Evolutionary conservation across 2,329 filamentous ascomycete species (phyloP).

Genomic region (Nemania sp.): DNA sequence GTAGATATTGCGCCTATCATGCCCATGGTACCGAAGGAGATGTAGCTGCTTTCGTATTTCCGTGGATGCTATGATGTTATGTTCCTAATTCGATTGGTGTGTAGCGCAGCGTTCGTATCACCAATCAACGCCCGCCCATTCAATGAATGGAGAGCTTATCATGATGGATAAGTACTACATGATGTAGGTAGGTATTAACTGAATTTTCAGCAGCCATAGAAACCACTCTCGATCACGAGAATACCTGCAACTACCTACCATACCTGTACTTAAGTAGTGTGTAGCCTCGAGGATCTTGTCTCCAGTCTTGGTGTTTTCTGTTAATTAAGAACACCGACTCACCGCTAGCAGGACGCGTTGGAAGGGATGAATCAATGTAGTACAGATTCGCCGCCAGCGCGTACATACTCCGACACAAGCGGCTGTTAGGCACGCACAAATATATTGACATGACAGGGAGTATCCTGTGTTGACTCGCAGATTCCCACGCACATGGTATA

Average conservation of each 20-base stretch:
- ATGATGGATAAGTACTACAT: too few species aligned
- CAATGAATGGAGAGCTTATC: background rate
- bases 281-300: background rate
- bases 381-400: background rate
- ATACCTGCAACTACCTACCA: too few species aligned
- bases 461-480: background rate
- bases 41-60: background rate
- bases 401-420: background rate
- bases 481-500: background rate
- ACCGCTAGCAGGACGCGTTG: background rate
- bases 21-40: too few species aligned
- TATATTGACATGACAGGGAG: conserved; percentile 2
- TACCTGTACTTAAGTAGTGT: too few species aligned
- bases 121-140: background rate
- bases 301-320: background rate
- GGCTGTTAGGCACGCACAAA: background rate
- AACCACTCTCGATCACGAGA: too few species aligned
- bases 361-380: conserved; percentile 7
- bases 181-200: too few species aligned
- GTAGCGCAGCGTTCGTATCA: background rate
- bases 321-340: background rate
- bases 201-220: too few species aligned
- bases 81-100: background rate
- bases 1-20: too few species aligned
- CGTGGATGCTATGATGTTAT: background rate